Evolutionary conservation across 495 filamentous ascomycete genomes (phyloP).

Genomic region (Friedmanniomyces endolithicus): DNA sequence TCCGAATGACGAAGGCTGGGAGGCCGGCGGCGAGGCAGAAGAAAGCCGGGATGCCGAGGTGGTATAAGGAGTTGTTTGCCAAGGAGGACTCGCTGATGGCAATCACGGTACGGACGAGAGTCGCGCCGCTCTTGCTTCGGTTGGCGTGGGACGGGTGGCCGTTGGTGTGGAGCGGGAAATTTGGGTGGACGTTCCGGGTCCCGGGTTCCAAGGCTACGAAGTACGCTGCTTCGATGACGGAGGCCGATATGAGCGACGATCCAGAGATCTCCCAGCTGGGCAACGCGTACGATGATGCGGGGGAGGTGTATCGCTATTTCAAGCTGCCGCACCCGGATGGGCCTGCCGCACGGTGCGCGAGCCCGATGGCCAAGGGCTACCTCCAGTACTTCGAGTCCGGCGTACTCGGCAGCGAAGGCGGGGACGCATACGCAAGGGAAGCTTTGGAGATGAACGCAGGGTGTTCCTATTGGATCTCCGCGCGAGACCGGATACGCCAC

Average conservation of each 20-base stretch:
- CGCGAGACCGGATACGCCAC: slow-evolving; percentile 76
- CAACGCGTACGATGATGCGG: slow-evolving; percentile 54
- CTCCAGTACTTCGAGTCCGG: slow-evolving; percentile 83
- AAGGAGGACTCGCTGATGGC: slow-evolving; percentile 51
- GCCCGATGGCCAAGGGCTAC: slow-evolving; percentile 82
- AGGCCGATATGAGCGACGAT: slow-evolving; percentile 58
- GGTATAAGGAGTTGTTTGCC: slow-evolving; percentile 84
- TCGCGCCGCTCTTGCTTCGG: slow-evolving; percentile 75
- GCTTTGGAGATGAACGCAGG: slow-evolving; percentile 96
- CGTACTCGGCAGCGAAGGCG: slow-evolving; percentile 69
- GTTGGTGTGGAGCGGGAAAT: slow-evolving; percentile 80
- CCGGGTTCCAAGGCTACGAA: slow-evolving; percentile 46
- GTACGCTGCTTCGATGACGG: slow-evolving; percentile 56
- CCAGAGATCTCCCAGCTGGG: slow-evolving; percentile 31
- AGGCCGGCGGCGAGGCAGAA: slow-evolving; percentile 78
- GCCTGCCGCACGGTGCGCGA: slow-evolving; percentile 67
- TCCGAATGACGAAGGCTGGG: slow-evolving; percentile 84
- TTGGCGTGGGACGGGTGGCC: slow-evolving; percentile 83
- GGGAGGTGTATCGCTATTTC: slow-evolving; percentile 52
- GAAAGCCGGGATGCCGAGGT: slow-evolving; percentile 84
- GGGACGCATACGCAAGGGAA: slow-evolving; percentile 62
- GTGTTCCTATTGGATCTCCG: slow-evolving; percentile 97
- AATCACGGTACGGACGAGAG: slow-evolving; percentile 75
- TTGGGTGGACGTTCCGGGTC: slow-evolving; percentile 86
- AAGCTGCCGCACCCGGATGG: slow-evolving; percentile 96